phyloP scores from a whole-genome alignment of 371 early-diverging fungal species.

The Mortierella sp. region DNA sequence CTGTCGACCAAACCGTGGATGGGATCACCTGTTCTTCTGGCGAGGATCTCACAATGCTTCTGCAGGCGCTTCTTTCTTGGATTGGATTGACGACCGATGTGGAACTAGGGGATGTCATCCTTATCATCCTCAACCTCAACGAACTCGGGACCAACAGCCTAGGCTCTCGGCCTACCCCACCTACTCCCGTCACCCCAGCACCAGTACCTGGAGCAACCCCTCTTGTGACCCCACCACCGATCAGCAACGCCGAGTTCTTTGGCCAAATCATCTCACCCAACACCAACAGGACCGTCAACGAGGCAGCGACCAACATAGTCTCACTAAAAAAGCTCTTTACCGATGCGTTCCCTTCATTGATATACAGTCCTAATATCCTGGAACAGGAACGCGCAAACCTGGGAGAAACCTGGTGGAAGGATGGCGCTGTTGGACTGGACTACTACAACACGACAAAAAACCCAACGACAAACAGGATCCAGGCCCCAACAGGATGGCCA shows the following conservation, averaged over 20 bases:
- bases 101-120: conserved; percentile 39
- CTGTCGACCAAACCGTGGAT: conserved; percentile 33
- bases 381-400: conserved; percentile 37
- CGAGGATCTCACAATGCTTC: conserved; percentile 38
- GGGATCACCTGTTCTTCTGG: conserved; percentile 55
- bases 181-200: neutral
- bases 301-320: conserved; percentile 21
- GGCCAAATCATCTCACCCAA: conserved; percentile 35
- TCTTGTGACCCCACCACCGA: neutral
- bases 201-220: conserved; percentile 5
- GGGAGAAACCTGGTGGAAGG: conserved; percentile 37
- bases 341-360: conserved; percentile 37
- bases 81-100: conserved; percentile 17
- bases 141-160: conserved; percentile 31
- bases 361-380: conserved; percentile 36
- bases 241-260: conserved; percentile 27
- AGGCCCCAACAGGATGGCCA: conserved; percentile 48
- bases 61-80: conserved; percentile 37
- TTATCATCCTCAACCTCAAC: conserved; percentile 50
- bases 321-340: conserved; percentile 37
- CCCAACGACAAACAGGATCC: conserved; percentile 17
- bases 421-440: conserved; percentile 35
- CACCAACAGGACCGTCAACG: conserved; percentile 44
- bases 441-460: conserved; percentile 48
- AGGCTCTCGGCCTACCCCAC: conserved; percentile 13